Conservation (phyloP, 495 filamentous ascomycete genomes). For the Darksidea phi region DNA sequence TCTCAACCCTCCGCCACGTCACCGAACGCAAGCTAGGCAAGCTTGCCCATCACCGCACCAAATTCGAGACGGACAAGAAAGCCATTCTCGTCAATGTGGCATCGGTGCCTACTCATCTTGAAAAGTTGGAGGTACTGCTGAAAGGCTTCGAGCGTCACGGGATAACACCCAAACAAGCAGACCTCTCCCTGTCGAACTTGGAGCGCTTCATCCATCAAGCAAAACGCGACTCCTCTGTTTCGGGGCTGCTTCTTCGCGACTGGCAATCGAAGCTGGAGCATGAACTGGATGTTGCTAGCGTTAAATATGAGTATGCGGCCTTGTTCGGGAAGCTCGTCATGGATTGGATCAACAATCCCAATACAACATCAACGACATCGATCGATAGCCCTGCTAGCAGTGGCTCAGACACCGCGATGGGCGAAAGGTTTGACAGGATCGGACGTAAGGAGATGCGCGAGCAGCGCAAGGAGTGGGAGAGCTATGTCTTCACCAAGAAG, state of each 20-base stretch:
- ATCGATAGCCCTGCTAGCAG: slow-evolving; percentile 6
- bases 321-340: slow-evolving; percentile 37
- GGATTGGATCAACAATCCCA: slow-evolving; percentile 34
- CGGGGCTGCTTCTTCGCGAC: slow-evolving; percentile 36
- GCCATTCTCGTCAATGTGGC: slow-evolving; percentile 19
- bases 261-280: slow-evolving; percentile 32
- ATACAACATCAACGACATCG: slow-evolving; percentile 10
- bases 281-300: slow-evolving; percentile 35
- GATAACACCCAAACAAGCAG: slow-evolving; percentile 2
- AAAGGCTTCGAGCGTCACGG: slow-evolving; percentile 19
- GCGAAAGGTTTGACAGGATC: slow-evolving; percentile 42
- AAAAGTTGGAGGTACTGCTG: slow-evolving; percentile 16
- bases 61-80: slow-evolving; percentile 26
- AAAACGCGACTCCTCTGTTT: slow-evolving; percentile 47
- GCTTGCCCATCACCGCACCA: slow-evolving; percentile 27
- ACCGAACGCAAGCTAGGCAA: slow-evolving; percentile 36
- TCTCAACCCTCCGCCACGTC: slow-evolving; percentile 36
- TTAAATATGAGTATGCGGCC: slow-evolving; percentile 38
- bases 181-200: slow-evolving; percentile 36
- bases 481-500: slow-evolving; percentile 54
- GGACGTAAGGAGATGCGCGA: slow-evolving; percentile 53
- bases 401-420: slow-evolving; percentile 5
- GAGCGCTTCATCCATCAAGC: slow-evolving; percentile 47
- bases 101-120: neutral
- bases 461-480: slow-evolving; percentile 56